Conservation (phyloP, 805 yeast genomes). For the Metschnikowia lochheadii region DNA sequence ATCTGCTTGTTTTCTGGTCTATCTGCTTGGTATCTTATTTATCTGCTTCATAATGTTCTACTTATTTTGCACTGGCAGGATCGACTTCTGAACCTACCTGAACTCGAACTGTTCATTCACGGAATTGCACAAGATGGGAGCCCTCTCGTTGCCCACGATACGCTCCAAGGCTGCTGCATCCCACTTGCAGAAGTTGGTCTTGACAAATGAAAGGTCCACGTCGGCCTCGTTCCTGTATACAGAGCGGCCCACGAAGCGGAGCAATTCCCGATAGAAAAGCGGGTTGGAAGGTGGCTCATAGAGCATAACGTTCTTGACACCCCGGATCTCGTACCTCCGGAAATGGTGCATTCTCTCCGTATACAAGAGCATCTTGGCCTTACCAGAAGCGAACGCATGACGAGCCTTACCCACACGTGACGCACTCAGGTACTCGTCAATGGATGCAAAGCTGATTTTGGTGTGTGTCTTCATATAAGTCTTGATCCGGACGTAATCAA, state of each 20-base stretch:
- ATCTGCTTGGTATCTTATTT: too few relatives aligned
- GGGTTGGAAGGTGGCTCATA: slow-evolving; percentile 87
- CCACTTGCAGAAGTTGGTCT: slow-evolving; percentile 69
- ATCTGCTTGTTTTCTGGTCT: too few relatives aligned
- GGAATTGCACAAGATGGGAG: slow-evolving; percentile 66
- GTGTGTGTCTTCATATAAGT: slow-evolving; percentile 64
- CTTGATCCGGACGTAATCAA: slow-evolving; percentile 77
- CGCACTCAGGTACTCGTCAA: slow-evolving; percentile 79
- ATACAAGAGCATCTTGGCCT: slow-evolving; percentile 70
- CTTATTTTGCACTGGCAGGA: too few relatives aligned
- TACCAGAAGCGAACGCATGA: slow-evolving; percentile 58
- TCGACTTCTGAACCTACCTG: slow-evolving; percentile 16
- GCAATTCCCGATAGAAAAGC: slow-evolving; percentile 71
- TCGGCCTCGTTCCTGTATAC: slow-evolving; percentile 54
- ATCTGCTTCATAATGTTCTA: too few relatives aligned
- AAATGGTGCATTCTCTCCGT: slow-evolving; percentile 93
- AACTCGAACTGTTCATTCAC: slow-evolving; percentile 75
- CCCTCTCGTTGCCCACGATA: slow-evolving; percentile 73
- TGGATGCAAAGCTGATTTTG: slow-evolving; percentile 58
- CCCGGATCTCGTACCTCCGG: slow-evolving; percentile 78
- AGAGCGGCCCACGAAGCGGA: slow-evolving; percentile 61
- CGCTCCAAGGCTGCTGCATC: slow-evolving; percentile 78
- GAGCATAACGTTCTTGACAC: slow-evolving; percentile 77
- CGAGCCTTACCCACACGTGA: slow-evolving; percentile 70
- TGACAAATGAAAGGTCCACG: slow-evolving; percentile 41